Base-by-base conservation (phyloP, 306 rosid species). In the Glycine soja region DNA sequence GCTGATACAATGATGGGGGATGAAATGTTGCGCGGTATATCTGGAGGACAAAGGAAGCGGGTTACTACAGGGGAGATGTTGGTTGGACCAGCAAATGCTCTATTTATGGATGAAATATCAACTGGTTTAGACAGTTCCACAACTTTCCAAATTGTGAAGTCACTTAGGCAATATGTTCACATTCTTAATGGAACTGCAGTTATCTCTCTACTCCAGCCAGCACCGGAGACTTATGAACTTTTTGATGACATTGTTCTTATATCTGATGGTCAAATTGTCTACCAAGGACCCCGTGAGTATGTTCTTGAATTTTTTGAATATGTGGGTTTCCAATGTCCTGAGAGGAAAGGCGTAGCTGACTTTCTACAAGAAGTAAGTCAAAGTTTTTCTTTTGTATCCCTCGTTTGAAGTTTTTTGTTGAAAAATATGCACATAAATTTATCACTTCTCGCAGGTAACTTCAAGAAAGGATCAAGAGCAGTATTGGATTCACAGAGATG, bases 1-100 rank as follows among this genome's bases (percentile, higher is more conserved):
- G 90, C 97, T 47, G 94, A 95, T 70, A 93, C 90, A 18, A 76
- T 90, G 76, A 92, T 95, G 16, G 99, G 99, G 50, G 87, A 89
- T 82, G 90, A 86, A 11, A 91, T 91, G 95, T 32, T 88, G 74
- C 85, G 99, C 1, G 99, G 99, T 19, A 89, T 95, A 24, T 24
- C 30, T 24, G 30, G 30, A 24, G 30, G 30, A 24, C 30, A 24
- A 24, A 24, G 30, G 30, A 24, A 95, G 81, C 86, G 99, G 7
- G 88, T 95, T 2, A 95, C 99, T 2, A 91, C 92, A 71, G 93
- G 90, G 50, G 93, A 90, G 70, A 90, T 90, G 93, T 61, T 90
- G 45, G 93, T 90, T 53, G 91, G 93, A 52, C 89, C 90, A 18
- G 84, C 86, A 71, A 86, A 88, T 15, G 90, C 85, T 72, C 48